Base-by-base conservation (phyloP, 495 filamentous ascomycete species). In the Darksidea phi region DNA sequence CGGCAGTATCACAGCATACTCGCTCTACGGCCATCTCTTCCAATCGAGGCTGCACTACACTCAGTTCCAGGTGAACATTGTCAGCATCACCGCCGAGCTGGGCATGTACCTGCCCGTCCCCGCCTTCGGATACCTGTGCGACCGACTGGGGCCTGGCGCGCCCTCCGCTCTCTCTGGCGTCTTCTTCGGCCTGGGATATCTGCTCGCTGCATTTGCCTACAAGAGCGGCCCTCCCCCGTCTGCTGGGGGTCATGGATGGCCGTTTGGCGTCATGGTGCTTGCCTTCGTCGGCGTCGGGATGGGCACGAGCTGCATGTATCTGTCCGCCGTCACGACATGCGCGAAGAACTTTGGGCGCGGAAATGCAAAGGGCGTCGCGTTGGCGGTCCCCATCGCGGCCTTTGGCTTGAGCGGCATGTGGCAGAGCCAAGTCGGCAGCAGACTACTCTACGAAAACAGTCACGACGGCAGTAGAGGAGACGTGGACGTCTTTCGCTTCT, bases 281-380 rank as follows among this genome's bases (percentile, higher is more conserved):
- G 88, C 89, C 1, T 98, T 98, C 67, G 79, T 89, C 18, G 76
- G 77, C 7, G 83, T 97, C 48, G 94, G 94, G 0, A 81, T 85
- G 61, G 93, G 86, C 5, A 97, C 94, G 0, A 86, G 86, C 60
- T 80, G 80, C 67, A 89, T 97, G 86, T 97, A 97, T 71, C 71
- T 97, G 24, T 80, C 83, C 36, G 88, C 89, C 0, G 87, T 98
- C 26, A 91, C 94, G 21, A 96, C 92, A 1, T 96, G 91, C 60
- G 94, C 93, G 23, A 98, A 98, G 83, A 97, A 96, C 73, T 97
- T 97, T 72, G 90, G 93, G 18, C 79, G 86, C 38, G 89, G 91
- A 2, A 91, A 87, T 69, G 84, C 95, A 67, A 88, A 91, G 70
- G 93, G 94, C 0, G 72, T 98, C 56, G 91, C 95, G 68, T 77